Percentiles rank a stretch among this genome's conserved stretches.
phyloP scores from a whole-genome alignment of 2,329 filamentous ascomycete genomes.

The Cryphonectria radicalis region DNA sequence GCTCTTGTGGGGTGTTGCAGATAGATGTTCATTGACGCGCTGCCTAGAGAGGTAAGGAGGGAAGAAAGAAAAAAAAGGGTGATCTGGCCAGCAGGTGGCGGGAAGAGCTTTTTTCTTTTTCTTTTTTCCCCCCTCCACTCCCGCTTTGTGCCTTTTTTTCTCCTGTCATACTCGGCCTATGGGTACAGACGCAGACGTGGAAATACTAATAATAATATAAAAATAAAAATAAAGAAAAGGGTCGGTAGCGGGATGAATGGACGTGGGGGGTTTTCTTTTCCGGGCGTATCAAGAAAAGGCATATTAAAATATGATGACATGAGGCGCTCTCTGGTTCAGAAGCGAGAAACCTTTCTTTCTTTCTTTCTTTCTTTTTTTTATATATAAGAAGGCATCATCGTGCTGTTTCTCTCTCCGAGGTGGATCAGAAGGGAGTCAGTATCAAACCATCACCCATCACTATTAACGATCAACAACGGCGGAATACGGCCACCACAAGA shows the following conservation, averaged over 20 bases:
- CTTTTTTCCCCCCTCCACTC: neutral
- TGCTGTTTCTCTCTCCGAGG: neutral
- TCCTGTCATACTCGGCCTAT: neutral
- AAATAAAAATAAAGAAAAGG: neutral
- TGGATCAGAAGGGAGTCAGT: neutral
- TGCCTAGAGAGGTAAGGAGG: conserved; percentile 4
- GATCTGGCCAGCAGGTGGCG: conserved; percentile 18
- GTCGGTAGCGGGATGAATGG: neutral
- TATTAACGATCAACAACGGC: neutral
- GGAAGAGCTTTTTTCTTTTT: neutral
- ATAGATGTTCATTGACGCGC: conserved; percentile 20
- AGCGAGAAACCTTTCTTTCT: neutral
- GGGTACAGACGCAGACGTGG: neutral
- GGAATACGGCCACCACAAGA: neutral
- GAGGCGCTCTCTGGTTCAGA: neutral
- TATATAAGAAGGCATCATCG: neutral
- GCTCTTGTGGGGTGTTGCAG: conserved; percentile 21
- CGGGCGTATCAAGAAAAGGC: neutral
- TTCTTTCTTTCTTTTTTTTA: neutral
- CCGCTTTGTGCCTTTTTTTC: neutral
- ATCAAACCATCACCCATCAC: neutral
- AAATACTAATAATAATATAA: neutral
- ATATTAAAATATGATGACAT: neutral
- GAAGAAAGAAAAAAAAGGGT: conserved; percentile 8
- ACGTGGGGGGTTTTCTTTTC: neutral